Conservation (phyloP, 129 eudicot species). For the Smallanthus sonchifolius region DNA sequence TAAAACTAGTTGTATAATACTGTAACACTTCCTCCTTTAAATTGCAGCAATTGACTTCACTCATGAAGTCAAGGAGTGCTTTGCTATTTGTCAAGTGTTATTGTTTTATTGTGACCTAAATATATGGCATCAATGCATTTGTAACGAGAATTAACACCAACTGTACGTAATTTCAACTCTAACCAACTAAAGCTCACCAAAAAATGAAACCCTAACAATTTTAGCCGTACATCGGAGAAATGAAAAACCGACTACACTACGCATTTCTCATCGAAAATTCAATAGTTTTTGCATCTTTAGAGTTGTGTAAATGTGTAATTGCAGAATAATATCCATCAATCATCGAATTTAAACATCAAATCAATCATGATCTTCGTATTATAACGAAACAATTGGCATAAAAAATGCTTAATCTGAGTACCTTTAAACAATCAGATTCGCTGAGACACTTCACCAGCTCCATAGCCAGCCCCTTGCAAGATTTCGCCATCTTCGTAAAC, state of each 20-base stretch:
- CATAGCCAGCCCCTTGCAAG: constrained; percentile 81
- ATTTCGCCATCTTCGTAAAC: constrained; percentile 57
- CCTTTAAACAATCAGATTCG: constrained; percentile 83
- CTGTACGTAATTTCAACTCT: not conserved
- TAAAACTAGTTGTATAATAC: not conserved
- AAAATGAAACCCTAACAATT: constrained; percentile 8
- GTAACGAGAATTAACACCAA: not conserved
- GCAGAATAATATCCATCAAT: not conserved
- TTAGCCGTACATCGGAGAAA: not conserved
- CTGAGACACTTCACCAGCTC: constrained; percentile 85
- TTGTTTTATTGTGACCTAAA: not conserved
- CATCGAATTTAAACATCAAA: not conserved
- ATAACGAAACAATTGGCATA: constrained; percentile 3
- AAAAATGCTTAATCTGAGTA: constrained; percentile 7
- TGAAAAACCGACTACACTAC: not conserved
- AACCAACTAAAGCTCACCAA: not conserved
- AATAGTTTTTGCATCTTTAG: not conserved
- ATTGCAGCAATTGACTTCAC: not conserved
- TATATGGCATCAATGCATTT: not conserved
- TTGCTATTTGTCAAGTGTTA: not conserved
- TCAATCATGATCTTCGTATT: not conserved
- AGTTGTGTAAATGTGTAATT: not conserved
- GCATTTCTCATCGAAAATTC: not conserved
- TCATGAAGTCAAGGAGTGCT: not conserved
- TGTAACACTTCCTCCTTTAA: not conserved